Percentiles rank a stretch among this genome's conserved stretches.
Evolutionary conservation across 306 rosid genomes (phyloP).

Genomic region (Prunus mume): DNA sequence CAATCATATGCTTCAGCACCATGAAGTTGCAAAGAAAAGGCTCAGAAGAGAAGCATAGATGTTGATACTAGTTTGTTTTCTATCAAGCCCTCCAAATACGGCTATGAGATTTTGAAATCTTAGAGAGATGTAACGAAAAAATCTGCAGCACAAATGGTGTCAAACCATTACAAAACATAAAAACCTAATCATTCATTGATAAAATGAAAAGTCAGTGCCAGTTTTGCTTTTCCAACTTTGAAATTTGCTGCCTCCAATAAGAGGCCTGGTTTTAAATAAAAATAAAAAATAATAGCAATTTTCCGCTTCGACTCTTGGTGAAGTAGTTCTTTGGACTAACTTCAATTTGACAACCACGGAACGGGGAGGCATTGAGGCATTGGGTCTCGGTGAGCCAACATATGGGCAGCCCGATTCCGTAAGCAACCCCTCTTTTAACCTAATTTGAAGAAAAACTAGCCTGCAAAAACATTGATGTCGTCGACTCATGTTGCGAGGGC

Average conservation of each 20-base stretch:
- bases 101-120: neutral
- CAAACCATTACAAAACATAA: slow-evolving; percentile 23
- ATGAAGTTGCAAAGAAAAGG: neutral
- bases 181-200: slow-evolving; percentile 42
- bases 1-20: neutral
- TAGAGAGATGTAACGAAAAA: neutral
- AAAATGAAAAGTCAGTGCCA: slow-evolving; percentile 32
- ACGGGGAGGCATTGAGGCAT: slow-evolving; percentile 18
- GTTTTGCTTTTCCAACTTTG: slow-evolving; percentile 35
- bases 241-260: slow-evolving; percentile 36
- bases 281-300: slow-evolving; percentile 28
- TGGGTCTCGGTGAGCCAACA: neutral
- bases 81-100: neutral
- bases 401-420: slow-evolving; percentile 3
- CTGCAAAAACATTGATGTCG: slow-evolving; percentile 23
- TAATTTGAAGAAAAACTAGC: slow-evolving; percentile 17
- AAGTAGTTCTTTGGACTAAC: slow-evolving; percentile 18
- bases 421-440: slow-evolving; percentile 23
- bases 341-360: slow-evolving; percentile 11
- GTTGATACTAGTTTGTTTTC: neutral
- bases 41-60: neutral
- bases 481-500: slow-evolving; percentile 60
- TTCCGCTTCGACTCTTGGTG: slow-evolving; percentile 12
- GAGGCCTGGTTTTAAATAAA: slow-evolving; percentile 40
- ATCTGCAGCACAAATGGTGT: neutral